Evolutionary conservation across 2,329 filamentous ascomycete species (phyloP), one percentile per base, ranked within the genome.

Genomic region (Myriosclerotinia duriaeana): DNA sequence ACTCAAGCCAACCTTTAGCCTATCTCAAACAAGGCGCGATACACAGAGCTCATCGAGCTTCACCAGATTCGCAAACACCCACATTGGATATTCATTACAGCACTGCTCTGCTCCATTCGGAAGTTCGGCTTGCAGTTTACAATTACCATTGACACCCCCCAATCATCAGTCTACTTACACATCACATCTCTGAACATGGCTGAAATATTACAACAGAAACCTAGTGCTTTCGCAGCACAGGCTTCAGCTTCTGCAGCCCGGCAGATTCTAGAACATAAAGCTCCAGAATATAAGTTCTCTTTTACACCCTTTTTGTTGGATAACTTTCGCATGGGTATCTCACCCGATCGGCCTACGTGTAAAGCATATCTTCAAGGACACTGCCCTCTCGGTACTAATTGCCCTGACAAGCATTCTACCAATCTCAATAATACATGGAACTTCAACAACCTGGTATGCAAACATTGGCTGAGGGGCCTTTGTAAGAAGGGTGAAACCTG

Each of bases 401-500:
- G 95, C 78, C 87, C 92, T 1, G 93, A 98, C 78, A 90, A 92
- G 61, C 94, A 98, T 81, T 72, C 71, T 72, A 75, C 74, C 78
- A 82, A 69, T 14, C 58, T 48, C 20, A 70, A 70, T 53, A 73
- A 66, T 54, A 69, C 69, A 30, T 81, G 81, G 52, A 87, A 87
- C 44, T 89, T 89, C 77, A 91, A 89, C 80, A 90, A 86, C 76
- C 87, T 98, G 20, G 94, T 99, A 69, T 99, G 95, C 87, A 99
- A 99, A 82, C 95, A 98, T 83, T 98, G 95, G 89, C 88, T 98
- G 75, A 91, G 96, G 71, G 94, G 93, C 0, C 87, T 99, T 26
- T 99, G 95, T 84, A 99, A 99, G 78, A 98, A 98, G 80, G 95
- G 94, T 74, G 90, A 97, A 76, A 87, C 88, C 72, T 99, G 95